Evolutionary conservation across 202 grass and related monocot species (phyloP).

Genomic region (Schoenoplectus triqueter): DNA sequence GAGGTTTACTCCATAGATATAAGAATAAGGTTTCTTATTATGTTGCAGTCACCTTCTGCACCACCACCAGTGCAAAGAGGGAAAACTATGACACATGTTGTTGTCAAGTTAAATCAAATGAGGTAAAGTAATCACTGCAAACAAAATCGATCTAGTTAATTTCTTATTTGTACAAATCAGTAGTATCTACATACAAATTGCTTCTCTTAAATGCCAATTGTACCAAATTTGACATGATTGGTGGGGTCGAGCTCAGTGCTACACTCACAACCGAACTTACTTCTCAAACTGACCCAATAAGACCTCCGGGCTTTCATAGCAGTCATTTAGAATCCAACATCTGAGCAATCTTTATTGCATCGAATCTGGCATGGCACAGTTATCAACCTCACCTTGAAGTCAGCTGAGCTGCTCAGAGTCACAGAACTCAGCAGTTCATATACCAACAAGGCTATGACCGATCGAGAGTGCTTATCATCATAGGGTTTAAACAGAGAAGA

Average conservation of each 20-base stretch:
- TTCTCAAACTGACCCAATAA: neutral
- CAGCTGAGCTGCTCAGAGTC: neutral
- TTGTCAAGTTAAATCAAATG: slow-evolving; percentile 40
- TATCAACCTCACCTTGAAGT: slow-evolving; percentile 20
- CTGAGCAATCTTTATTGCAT: neutral
- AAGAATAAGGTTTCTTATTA: slow-evolving; percentile 45
- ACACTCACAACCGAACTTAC: neutral
- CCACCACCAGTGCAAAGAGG: slow-evolving; percentile 18
- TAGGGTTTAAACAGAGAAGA: slow-evolving; percentile 3
- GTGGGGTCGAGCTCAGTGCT: neutral
- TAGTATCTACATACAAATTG: neutral
- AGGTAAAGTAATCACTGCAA: slow-evolving; percentile 17
- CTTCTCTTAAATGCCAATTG: slow-evolving; percentile 6
- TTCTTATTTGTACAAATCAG: neutral
- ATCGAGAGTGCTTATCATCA: neutral
- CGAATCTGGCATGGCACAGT: neutral
- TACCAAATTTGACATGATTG: slow-evolving; percentile 40
- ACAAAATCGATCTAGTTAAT: neutral
- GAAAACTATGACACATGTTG: slow-evolving; percentile 15
- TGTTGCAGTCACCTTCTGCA: neutral
- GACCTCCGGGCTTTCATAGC: slow-evolving; percentile 9
- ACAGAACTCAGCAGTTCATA: neutral
- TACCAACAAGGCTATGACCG: neutral
- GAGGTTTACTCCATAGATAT: slow-evolving; percentile 61
- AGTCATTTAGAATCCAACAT: neutral